A percentile compares a stretch with the other conserved stretches of the same genome.
phyloP scores from a whole-genome alignment of 2,329 filamentous ascomycete genomes.

The Colletotrichum horii region DNA sequence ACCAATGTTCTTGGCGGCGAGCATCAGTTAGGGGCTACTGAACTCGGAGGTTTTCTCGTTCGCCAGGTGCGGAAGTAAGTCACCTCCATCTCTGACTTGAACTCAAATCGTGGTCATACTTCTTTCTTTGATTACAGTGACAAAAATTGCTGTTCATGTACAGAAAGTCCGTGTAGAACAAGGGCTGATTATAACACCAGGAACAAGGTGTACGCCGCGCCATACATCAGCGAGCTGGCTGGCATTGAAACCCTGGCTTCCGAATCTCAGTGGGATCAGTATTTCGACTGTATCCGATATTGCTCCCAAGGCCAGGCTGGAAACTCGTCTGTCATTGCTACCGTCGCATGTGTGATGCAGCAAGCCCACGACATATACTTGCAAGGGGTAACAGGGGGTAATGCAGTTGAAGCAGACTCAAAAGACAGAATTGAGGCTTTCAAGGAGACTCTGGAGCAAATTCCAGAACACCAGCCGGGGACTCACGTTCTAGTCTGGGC shows the following conservation, averaged over 20 bases:
- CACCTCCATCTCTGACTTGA: not conserved
- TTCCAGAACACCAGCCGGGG: not conserved
- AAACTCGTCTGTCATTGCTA: not conserved
- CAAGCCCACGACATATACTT: not conserved
- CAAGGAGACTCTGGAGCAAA: not conserved
- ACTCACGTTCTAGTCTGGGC: not conserved
- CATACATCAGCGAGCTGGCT: not conserved
- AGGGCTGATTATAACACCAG: not conserved
- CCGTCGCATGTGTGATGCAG: not conserved
- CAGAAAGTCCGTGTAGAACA: not conserved
- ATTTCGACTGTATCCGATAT: not conserved
- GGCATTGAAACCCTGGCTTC: not conserved
- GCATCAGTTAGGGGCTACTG: not conserved
- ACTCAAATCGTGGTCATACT: not conserved
- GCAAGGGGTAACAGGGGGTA: not conserved
- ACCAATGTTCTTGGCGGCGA: not conserved
- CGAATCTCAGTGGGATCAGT: not conserved
- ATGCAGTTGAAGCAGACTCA: fast-evolving
- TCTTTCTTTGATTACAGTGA: fast-evolving
- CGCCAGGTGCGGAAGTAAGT: not conserved
- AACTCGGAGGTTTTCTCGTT: not conserved
- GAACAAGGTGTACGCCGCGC: not conserved
- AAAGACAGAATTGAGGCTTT: not conserved
- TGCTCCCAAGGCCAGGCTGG: not conserved
- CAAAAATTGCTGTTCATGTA: fast-evolving